Percentiles rank a stretch among this genome's conserved stretches.
Conservation (phyloP, 306 rosid species). For the Inga leiocalycina region DNA sequence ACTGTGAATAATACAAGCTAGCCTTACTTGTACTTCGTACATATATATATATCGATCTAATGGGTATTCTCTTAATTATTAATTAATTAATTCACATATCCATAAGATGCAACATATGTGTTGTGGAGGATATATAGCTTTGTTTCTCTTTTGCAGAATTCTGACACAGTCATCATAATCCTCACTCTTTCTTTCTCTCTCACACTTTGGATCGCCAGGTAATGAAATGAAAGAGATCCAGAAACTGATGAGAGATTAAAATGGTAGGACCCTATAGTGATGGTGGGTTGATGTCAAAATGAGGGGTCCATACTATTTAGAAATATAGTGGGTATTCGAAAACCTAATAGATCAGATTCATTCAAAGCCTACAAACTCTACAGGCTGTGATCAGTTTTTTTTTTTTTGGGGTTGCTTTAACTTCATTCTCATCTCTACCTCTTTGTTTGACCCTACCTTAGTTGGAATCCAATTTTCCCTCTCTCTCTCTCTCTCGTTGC, state of each 20-base stretch:
- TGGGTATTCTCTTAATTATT: background rate
- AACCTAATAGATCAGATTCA: background rate
- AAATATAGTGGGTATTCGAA: background rate
- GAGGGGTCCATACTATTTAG: constrained; percentile 37
- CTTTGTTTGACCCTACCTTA: constrained; percentile 13
- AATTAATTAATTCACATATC: constrained; percentile 25
- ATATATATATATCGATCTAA: background rate
- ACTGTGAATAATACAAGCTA: background rate
- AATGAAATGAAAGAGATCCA: constrained; percentile 23
- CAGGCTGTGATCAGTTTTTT: background rate
- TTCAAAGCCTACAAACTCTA: background rate
- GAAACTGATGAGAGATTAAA: constrained; percentile 23
- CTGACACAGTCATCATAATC: background rate
- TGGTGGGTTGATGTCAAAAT: constrained; percentile 45
- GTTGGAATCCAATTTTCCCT: background rate
- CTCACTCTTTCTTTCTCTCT: background rate
- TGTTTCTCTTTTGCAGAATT: background rate
- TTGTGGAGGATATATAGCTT: constrained; percentile 10
- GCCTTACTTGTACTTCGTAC: background rate
- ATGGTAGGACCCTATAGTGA: constrained; percentile 28
- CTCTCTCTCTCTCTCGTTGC: background rate
- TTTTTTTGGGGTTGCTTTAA: background rate
- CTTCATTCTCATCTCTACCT: background rate
- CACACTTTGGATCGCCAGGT: background rate
- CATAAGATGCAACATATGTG: background rate